Base-by-base conservation (phyloP, 1,139 yeast genomes). In the Debaryomycetaceae sp. region DNA sequence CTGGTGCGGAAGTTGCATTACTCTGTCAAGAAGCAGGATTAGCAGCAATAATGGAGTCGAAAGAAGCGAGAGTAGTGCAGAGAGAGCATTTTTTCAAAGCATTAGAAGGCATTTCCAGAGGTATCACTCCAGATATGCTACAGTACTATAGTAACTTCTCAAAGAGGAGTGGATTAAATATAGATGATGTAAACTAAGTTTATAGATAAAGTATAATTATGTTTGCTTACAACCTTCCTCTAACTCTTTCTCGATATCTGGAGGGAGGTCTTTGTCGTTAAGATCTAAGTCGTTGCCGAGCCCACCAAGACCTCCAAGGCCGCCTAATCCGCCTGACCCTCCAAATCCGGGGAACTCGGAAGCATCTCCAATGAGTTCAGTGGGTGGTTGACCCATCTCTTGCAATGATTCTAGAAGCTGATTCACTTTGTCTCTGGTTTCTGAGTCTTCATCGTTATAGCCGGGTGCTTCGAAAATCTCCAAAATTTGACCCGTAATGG, bases 11-110 rank as follows among this genome's bases (percentile, higher is more conserved):
- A 62, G 90, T 93, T 33, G 95, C 91, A 0, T 75, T 90, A 36
- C 65, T 91, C 24, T 88, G 97, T 56, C 98, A 91, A 60, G 98
- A 93, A 62, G 97, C 98, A 0, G 99, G 99, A 2, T 69, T 93
- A 33, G 80, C 87, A 8, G 97, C 98, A 0, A 85, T 93, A 48
- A 88, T 87, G 83, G 97, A 88, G 54, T 69, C 86, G 52, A 65
- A 77, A 11, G 68, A 76, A 4, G 79, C 88, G 6, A 60, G 62
- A 1, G 55, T 57, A 8, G 96, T 93, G 1, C 63, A 65, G 24
- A 70, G 69, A 50, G 69, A 69, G 31, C 97, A 93, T 62, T 93
- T 93, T 57, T 81, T 78, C 31, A 74, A 71, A 47, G 97, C 96
- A 0, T 59, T 91, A 46, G 56, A 58, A 39, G 85, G 83, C 0